Percentiles rank a stretch among this genome's conserved stretches.
phyloP scores from a whole-genome alignment of 164 flowering plant genomes.

The Vitis labrusca region DNA sequence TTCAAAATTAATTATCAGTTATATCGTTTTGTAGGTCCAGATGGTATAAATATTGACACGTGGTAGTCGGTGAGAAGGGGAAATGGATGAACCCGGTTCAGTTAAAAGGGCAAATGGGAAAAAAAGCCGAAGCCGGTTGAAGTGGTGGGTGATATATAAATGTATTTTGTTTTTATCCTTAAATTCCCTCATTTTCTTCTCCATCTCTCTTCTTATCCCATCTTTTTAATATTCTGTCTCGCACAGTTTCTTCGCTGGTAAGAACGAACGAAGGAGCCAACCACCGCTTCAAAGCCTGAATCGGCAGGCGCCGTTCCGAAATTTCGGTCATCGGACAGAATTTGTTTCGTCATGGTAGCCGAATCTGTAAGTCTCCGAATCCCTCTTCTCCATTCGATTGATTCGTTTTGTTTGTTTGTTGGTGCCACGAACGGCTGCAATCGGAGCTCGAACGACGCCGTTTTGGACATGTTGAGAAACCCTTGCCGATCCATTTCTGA shows the following conservation, averaged over 20 bases:
- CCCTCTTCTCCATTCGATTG: slow-evolving; percentile 24
- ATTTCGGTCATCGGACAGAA: too few species aligned
- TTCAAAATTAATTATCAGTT: too few species aligned
- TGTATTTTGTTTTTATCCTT: slow-evolving; percentile 5
- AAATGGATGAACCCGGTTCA: slow-evolving; percentile 3
- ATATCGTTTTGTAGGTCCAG: not conserved
- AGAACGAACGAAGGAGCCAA: slow-evolving; percentile 12
- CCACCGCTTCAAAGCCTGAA: slow-evolving; percentile 6
- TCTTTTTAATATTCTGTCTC: slow-evolving; percentile 10
- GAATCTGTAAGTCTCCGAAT: slow-evolving; percentile 27
- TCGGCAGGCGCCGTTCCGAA: too few species aligned
- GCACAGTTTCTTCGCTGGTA: slow-evolving; percentile 25
- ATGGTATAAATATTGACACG: too few species aligned
- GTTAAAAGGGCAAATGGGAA: too few species aligned
- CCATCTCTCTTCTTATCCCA: slow-evolving; percentile 8
- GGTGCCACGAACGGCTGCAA: too few species aligned
- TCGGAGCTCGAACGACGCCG: slow-evolving; percentile 1
- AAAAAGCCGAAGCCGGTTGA: not conserved
- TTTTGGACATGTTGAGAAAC: not conserved
- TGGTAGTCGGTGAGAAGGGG: too few species aligned
- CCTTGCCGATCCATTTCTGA: slow-evolving; percentile 1
- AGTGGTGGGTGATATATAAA: slow-evolving; percentile 5
- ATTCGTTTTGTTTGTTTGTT: not conserved
- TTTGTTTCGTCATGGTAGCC: slow-evolving; percentile 11
- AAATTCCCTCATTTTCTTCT: slow-evolving; percentile 21